Evolutionary conservation across 495 filamentous ascomycete species (phyloP).

Genomic region (Schizothecium vesticola): DNA sequence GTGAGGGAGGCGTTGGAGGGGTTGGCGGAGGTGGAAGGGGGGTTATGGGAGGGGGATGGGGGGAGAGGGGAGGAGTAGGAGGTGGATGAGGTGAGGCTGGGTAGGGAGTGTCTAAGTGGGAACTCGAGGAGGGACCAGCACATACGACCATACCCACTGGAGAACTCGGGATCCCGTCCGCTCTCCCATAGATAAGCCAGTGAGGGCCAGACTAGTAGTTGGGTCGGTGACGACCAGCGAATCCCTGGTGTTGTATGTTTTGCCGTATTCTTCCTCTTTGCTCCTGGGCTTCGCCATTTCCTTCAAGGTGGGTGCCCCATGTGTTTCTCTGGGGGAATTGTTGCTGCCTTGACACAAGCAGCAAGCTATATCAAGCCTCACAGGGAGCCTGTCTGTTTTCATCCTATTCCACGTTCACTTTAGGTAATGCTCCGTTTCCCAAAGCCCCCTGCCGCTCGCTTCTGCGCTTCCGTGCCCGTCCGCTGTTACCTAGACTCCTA

Average conservation of each 20-base stretch:
- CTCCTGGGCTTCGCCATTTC: no score
- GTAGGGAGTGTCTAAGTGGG: neutral
- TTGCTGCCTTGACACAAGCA: no score
- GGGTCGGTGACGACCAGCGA: conserved; percentile 43
- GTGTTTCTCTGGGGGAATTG: no score
- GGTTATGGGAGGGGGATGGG: conserved; percentile 1
- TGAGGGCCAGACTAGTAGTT: conserved; percentile 37
- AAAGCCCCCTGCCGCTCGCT: neutral
- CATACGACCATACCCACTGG: conserved; percentile 44
- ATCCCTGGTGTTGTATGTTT: conserved; percentile 26
- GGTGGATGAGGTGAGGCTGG: neutral
- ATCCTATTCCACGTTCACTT: no score
- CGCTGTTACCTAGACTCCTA: neutral
- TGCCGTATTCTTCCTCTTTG: neutral
- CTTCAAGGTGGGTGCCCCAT: no score
- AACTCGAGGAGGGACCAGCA: neutral
- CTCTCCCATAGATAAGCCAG: conserved; percentile 43
- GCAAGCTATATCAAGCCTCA: no score
- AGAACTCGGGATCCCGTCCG: conserved; percentile 48
- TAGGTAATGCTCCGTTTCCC: neutral
- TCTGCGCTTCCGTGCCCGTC: neutral
- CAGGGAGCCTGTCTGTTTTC: no score
- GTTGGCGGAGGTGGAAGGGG: conserved; percentile 42
- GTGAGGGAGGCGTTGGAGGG: conserved; percentile 47
- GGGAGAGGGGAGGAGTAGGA: neutral